These are phyloP conservation scores for Bipolaris oryzae DNA, from an alignment of 2,329 filamentous ascomycete species.

Conservation along the genomic window DNA sequence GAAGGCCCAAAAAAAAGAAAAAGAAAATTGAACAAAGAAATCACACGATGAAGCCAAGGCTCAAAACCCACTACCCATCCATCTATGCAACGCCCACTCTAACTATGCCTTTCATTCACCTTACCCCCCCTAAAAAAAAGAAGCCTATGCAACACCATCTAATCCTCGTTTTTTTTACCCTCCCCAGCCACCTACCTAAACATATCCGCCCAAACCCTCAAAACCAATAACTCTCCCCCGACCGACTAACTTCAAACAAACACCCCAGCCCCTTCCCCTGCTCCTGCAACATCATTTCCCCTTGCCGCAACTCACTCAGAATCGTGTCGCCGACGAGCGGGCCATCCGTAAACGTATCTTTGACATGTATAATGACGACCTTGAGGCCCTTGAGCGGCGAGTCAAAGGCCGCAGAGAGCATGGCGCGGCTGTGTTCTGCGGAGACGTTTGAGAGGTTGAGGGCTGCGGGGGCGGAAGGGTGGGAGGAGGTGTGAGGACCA, in stretches of 20 bases:
- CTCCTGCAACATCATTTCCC: slow-evolving; percentile 58
- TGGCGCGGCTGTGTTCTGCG: slow-evolving; percentile 35
- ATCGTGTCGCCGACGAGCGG: slow-evolving; percentile 70
- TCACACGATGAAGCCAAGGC: background rate
- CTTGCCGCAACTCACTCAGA: slow-evolving; percentile 68
- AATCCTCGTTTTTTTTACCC: no score
- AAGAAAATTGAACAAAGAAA: background rate
- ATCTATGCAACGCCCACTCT: background rate
- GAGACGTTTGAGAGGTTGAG: slow-evolving; percentile 31
- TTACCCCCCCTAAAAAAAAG: no score
- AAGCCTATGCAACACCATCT: no score
- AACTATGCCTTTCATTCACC: no score
- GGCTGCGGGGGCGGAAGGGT: slow-evolving; percentile 32
- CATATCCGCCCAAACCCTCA: slow-evolving; percentile 25
- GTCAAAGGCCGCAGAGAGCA: slow-evolving; percentile 36
- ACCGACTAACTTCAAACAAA: slow-evolving; percentile 74
- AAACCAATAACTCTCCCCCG: slow-evolving; percentile 65
- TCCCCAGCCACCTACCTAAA: no score
- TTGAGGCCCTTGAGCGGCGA: slow-evolving; percentile 72
- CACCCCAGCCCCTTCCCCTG: slow-evolving; percentile 72
- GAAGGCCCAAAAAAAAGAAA: no score
- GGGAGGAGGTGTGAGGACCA: slow-evolving; percentile 11
- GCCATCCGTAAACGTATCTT: slow-evolving; percentile 80
- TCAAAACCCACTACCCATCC: background rate
- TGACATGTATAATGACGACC: slow-evolving; percentile 91